These are phyloP conservation scores for Xerocomellus chrysenteron DNA, from an alignment of 768 basidiomycete genomes.

Conservation along the genomic window DNA sequence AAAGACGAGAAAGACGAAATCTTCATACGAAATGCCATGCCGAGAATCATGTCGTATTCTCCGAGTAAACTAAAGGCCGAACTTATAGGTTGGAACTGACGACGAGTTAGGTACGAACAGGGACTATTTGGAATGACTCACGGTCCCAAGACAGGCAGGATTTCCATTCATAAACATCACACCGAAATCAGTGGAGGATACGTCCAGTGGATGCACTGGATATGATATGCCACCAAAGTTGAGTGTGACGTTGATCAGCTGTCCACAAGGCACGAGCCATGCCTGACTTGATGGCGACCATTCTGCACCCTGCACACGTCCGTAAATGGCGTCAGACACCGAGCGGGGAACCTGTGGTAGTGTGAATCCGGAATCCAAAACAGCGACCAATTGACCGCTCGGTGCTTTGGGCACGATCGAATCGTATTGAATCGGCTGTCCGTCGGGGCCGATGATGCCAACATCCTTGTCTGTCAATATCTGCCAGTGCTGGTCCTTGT, in stretches of 20 bases:
- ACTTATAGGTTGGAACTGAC: conserved; percentile 80
- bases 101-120: conserved; percentile 7
- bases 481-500: conserved; percentile 82
- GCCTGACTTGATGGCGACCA: conserved; percentile 54
- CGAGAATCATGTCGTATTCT: conserved; percentile 80
- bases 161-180: conserved; percentile 45
- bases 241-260: conserved; percentile 68
- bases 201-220: conserved; percentile 75
- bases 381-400: conserved; percentile 61
- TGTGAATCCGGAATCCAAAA: conserved; percentile 74
- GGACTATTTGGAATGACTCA: conserved; percentile 35
- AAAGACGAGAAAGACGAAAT: neutral
- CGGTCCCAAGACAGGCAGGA: conserved; percentile 64
- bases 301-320: conserved; percentile 69
- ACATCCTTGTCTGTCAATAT: conserved; percentile 59
- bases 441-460: conserved; percentile 78
- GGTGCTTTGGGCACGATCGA: conserved; percentile 73
- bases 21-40: conserved; percentile 72
- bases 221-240: conserved; percentile 68
- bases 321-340: conserved; percentile 80
- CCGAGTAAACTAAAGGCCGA: conserved; percentile 75
- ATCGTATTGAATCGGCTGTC: conserved; percentile 53
- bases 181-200: conserved; percentile 55
- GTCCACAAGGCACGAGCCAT: conserved; percentile 76
- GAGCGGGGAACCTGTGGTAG: conserved; percentile 70